These are phyloP conservation scores for Oleoguttula mirabilis DNA, from an alignment of 495 filamentous ascomycete genomes.

Conservation along the genomic window DNA sequence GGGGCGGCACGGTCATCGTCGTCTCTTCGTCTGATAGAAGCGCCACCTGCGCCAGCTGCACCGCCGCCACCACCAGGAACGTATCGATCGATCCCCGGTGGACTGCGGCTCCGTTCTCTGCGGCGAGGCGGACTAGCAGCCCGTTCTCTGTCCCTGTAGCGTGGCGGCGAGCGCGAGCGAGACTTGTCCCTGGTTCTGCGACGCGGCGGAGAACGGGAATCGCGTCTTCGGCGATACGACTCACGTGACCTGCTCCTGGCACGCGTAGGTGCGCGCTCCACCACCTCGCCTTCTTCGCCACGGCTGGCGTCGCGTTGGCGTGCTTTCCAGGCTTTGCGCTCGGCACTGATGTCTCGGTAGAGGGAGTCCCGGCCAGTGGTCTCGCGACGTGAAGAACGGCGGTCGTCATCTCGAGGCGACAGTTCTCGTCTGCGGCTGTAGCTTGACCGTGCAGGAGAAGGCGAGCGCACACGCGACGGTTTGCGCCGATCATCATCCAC, in stretches of 20 bases:
- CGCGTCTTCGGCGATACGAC: constrained; percentile 10
- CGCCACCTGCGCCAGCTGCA: neutral
- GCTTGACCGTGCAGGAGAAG: constrained; percentile 7
- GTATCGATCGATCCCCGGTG: constrained; percentile 23
- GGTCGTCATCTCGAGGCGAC: constrained; percentile 35
- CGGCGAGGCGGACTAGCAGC: no score
- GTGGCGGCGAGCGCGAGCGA: constrained; percentile 16
- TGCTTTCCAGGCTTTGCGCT: constrained; percentile 21
- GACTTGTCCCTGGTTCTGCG: constrained; percentile 9
- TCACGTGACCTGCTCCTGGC: constrained; percentile 10
- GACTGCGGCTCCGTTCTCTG: constrained; percentile 16
- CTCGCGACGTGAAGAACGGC: constrained; percentile 1
- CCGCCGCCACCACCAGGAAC: constrained; percentile 17
- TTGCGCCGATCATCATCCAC: constrained; percentile 13
- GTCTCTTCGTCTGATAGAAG: neutral
- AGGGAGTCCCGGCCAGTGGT: neutral
- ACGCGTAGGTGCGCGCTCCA: constrained; percentile 5
- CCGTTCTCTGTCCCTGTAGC: neutral
- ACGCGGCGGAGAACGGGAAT: constrained; percentile 14
- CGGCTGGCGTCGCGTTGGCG: neutral
- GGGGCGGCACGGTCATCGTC: constrained; percentile 16
- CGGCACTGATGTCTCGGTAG: constrained; percentile 20
- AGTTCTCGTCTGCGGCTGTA: constrained; percentile 24
- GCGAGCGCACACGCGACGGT: constrained; percentile 7
- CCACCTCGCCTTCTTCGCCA: constrained; percentile 20